These are phyloP conservation scores for Cystoisospora suis DNA, from an alignment of 169 alveolate genomes.

Conservation along the genomic window DNA sequence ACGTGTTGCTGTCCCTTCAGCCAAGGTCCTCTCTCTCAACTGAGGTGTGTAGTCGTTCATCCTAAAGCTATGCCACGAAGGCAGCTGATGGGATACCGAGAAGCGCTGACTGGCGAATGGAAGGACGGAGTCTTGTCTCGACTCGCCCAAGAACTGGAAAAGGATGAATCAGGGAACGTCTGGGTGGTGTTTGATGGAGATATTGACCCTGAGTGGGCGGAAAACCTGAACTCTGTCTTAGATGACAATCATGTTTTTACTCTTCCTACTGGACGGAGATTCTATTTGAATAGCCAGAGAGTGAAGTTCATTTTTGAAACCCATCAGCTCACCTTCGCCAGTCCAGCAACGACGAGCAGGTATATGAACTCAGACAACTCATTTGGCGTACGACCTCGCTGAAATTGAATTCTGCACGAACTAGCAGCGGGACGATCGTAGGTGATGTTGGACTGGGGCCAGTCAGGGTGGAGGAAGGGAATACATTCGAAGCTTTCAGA, in stretches of 20 bases:
- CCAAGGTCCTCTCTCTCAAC: too few relatives aligned
- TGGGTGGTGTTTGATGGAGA: conserved; percentile 99
- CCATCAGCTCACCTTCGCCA: conserved; percentile 88
- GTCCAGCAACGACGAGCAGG: conserved; percentile 96
- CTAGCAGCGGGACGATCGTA: too few relatives aligned
- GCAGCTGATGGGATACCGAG: conserved; percentile 88
- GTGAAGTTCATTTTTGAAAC: conserved; percentile 86
- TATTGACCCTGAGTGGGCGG: conserved; percentile 99
- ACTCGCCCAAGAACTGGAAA: conserved; percentile 91
- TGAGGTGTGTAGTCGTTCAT: too few relatives aligned
- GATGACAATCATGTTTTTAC: conserved; percentile 98
- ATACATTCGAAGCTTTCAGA: too few relatives aligned
- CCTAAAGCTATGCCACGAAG: conserved; percentile 96
- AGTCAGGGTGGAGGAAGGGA: too few relatives aligned
- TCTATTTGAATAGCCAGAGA: conserved; percentile 68
- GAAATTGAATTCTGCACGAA: too few relatives aligned
- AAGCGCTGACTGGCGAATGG: conserved; percentile 94
- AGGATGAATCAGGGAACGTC: conserved; percentile 86
- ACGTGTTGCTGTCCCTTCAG: too few relatives aligned
- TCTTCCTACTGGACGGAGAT: conserved; percentile 96
- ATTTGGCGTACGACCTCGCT: neutral
- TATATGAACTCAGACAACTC: conserved; percentile 55
- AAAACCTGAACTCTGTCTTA: conserved; percentile 96
- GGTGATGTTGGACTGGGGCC: too few relatives aligned
- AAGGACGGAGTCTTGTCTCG: conserved; percentile 94